phyloP scores from a whole-genome alignment of 306 rosid species.

The Cucurbita moschata region DNA sequence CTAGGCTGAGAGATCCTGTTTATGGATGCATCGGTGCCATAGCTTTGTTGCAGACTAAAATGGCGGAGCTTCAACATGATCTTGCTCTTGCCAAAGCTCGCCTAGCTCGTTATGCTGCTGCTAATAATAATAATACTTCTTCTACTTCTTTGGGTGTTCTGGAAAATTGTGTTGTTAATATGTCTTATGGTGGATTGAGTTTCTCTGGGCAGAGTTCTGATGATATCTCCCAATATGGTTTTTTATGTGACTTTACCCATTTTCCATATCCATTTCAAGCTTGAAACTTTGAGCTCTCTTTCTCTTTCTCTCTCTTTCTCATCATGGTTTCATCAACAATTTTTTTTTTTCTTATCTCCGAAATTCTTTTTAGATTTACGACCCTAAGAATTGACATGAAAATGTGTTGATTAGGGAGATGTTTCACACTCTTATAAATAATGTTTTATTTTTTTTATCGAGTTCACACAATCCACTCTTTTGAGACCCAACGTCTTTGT shows the following conservation, averaged over 20 bases:
- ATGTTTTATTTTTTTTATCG: too few relatives aligned
- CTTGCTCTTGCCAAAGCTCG: constrained; percentile 74
- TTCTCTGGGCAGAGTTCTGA: constrained; percentile 21
- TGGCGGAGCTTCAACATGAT: constrained; percentile 68
- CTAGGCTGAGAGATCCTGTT: constrained; percentile 71
- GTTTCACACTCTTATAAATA: too few relatives aligned
- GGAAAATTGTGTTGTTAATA: constrained; percentile 3
- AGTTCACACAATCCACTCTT: too few relatives aligned
- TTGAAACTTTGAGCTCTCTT: not conserved
- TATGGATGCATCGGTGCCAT: constrained; percentile 95
- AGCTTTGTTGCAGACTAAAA: constrained; percentile 49
- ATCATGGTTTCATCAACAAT: not conserved
- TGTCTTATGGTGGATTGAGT: constrained; percentile 29
- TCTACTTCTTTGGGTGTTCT: constrained; percentile 1
- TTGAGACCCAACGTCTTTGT: too few relatives aligned
- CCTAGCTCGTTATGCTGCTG: constrained; percentile 39
- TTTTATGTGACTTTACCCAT: constrained; percentile 36
- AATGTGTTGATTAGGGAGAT: too few relatives aligned
- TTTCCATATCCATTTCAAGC: constrained; percentile 34
- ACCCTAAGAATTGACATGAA: too few relatives aligned
- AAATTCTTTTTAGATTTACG: too few relatives aligned
- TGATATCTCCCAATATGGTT: constrained; percentile 23
- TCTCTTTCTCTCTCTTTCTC: not conserved
- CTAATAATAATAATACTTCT: not conserved
- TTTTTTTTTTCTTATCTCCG: not conserved